Evolutionary conservation across 2,329 filamentous ascomycete genomes (phyloP), one percentile per base, ranked within the genome.

Genomic region (Arachnomyces sp.): DNA sequence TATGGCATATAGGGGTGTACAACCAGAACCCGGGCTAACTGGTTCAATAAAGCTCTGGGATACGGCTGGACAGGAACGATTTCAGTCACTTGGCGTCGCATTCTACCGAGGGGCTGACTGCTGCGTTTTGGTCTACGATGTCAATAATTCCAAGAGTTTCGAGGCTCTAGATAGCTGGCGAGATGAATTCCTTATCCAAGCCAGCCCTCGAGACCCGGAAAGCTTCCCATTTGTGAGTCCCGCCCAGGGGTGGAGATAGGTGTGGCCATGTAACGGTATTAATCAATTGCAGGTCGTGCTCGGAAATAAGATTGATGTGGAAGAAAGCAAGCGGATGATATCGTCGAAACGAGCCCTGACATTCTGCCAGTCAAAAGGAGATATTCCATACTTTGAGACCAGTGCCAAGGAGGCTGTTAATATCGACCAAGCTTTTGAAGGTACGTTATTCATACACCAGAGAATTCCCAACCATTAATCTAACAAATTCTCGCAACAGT

Each of bases 81-180:
- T 98, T 66, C 90, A 98, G 67, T 95, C 89, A 29, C 74, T 98
- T 53, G 90, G 92, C 39, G 90, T 98, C 33, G 92, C 90, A 36
- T 98, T 98, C 69, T 98, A 98, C 70, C 79, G 90, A 48, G 90
- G 90, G 48, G 90, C 92, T 52, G 90, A 98, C 71, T 96, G 90
- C 76, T 96, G 92, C 63, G 90, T 96, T 44, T 74, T 98, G 40
- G 90, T 96, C 38, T 96, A 92, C 72, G 90, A 98, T 60, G 90
- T 98, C 66, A 98, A 98, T 72, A 96, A 95, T 65, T 84, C 89
- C 47, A 98, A 98, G 78, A 94, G 88, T 64, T 98, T 98, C 65
- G 92, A 98, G 63, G 93, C 90, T 11, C 77, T 98, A 44, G 92
- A 98, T 64, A 94, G 88, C 68, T 98, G 92, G 92, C 77, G 92